A percentile compares a stretch with the other conserved stretches of the same genome.
Conservation (phyloP, 2,329 filamentous ascomycete species). For the Colletotrichum chrysophilum region DNA sequence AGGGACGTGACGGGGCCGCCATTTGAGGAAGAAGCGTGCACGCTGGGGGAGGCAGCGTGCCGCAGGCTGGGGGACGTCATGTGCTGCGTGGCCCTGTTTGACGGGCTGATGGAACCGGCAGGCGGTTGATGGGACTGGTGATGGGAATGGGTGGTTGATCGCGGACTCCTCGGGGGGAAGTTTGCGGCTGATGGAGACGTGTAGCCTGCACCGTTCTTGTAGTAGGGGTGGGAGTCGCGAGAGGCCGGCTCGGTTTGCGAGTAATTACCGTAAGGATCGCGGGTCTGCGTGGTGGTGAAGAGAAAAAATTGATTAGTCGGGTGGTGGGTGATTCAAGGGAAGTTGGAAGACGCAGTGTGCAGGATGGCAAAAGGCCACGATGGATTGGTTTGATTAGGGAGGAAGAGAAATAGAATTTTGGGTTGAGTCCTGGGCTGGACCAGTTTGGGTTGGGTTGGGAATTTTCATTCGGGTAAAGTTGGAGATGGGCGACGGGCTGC, state of each 20-base stretch:
- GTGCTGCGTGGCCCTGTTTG: conserved; percentile 38
- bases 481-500: conserved; percentile 4
- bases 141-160: conserved; percentile 40
- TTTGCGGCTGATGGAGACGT: conserved; percentile 51
- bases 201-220: conserved; percentile 52
- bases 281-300: conserved; percentile 42
- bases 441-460: conserved; percentile 19
- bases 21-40: conserved; percentile 45
- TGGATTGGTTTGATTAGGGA: neutral
- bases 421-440: conserved; percentile 19
- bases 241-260: conserved; percentile 39
- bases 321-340: conserved; percentile 6
- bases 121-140: conserved; percentile 49
- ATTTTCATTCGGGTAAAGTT: conserved; percentile 18
- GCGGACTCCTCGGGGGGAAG: conserved; percentile 55
- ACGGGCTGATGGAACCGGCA: conserved; percentile 48
- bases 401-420: conserved; percentile 7
- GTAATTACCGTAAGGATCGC: conserved; percentile 55
- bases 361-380: conserved; percentile 6
- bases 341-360: neutral
- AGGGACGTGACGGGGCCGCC: conserved; percentile 37
- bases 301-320: conserved; percentile 19
- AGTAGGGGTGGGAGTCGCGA: conserved; percentile 43
- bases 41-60: conserved; percentile 44
- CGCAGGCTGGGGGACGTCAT: conserved; percentile 55